Base-by-base conservation (phyloP, 1,284 basidiomycete genomes). In the Malassezia yamatoensis region DNA sequence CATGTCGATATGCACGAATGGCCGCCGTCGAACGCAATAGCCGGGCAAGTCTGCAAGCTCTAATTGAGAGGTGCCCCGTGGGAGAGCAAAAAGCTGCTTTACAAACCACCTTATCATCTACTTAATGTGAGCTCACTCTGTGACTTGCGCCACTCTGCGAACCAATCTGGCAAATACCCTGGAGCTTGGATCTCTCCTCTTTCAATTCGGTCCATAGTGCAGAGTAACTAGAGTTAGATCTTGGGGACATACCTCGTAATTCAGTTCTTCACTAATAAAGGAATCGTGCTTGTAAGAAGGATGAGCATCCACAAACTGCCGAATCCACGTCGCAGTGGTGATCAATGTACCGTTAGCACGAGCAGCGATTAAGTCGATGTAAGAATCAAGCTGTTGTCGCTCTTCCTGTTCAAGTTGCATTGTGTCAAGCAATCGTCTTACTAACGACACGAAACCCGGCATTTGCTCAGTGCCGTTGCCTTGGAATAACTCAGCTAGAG, bases 281-380 rank as follows among this genome's bases (percentile, higher is more conserved):
- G 90, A 94, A 77, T 98, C 90, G 50, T 83, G 81, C 76, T 87
- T 86, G 79, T 99, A 99, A 18, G 79, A 81, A 3, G 90, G 88
- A 76, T 99, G 94, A 1, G 82, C 80, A 18, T 83, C 83, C 44
- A 99, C 86, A 75, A 94, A 98, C 45, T 87, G 80, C 29, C 94
- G 82, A 54, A 96, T 90, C 89, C 89, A 99, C 8, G 83, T 83
- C 2, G 94, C 94, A 1, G 88, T 83, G 0, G 94, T 98, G 68
- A 84, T 76, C n/a, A 96, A 79, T 18, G 37, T 41, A 1, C 38
- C 49, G 38, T 50, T 34, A 7, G 49, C 38, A 42, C 93, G 80
- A 49, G 80, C 78, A 61, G 59, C 62, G 16, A 74, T 60, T 5
- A 74, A 48, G 34, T 65, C 63, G n/a, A 74, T 57, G 41, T 74